Evolutionary conservation across 75 land plant genomes (phyloP).

Genomic region (Cupressus sempervirens): DNA sequence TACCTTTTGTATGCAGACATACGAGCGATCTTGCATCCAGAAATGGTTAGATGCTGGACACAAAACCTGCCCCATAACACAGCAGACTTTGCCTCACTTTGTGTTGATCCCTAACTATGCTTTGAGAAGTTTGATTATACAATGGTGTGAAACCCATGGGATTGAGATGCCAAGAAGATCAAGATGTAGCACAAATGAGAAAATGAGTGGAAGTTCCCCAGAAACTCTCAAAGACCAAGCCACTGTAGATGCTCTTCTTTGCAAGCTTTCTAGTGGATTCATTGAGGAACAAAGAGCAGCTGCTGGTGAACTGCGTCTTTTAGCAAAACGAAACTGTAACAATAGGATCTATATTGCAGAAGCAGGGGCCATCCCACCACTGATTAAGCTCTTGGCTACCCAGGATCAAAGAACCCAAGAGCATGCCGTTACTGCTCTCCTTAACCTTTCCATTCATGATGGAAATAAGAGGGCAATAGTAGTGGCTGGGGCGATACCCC

Average conservation of each 20-base stretch:
- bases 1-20: conserved; percentile 61
- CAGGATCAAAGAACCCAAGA: conserved; percentile 61
- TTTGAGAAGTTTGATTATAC: conserved; percentile 67
- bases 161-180: conserved; percentile 48
- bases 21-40: conserved; percentile 81
- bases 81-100: conserved; percentile 51
- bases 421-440: conserved; percentile 74
- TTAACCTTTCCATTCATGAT: conserved; percentile 83
- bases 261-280: conserved; percentile 45
- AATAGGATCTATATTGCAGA: conserved; percentile 77
- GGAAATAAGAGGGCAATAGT: conserved; percentile 72
- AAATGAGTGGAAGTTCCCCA: conserved; percentile 17
- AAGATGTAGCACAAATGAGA: conserved; percentile 25
- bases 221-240: conserved; percentile 42
- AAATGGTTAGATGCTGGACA: conserved; percentile 85
- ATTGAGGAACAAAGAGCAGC: conserved; percentile 52
- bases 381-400: conserved; percentile 50
- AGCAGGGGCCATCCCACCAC: conserved; percentile 75
- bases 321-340: conserved; percentile 75
- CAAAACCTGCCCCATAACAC: conserved; percentile 81
- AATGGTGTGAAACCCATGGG: conserved; percentile 70
- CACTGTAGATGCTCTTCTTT: conserved; percentile 54
- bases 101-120: conserved; percentile 76
- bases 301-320: conserved; percentile 61
- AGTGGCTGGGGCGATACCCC: conserved; percentile 64